Percentiles rank a stretch among this genome's conserved stretches.
Conservation (phyloP, 2,329 filamentous ascomycete species). For the Penicillium thymicola region DNA sequence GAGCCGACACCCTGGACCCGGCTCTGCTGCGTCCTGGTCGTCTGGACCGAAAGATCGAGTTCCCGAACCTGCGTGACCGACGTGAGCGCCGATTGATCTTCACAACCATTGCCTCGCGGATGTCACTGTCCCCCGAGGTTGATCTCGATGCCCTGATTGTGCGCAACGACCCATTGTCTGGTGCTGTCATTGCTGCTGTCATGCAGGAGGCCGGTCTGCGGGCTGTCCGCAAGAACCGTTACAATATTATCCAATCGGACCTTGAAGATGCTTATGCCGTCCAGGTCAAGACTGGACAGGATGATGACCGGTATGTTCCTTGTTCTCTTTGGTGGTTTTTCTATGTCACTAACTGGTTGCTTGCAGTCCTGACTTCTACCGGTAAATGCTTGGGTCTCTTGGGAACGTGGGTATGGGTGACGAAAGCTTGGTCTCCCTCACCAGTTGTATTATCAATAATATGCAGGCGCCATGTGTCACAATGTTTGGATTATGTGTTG, state of each 20-base stretch:
- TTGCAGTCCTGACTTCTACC: constrained; percentile 89
- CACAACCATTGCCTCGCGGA: constrained; percentile 92
- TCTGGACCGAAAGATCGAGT: constrained; percentile 97
- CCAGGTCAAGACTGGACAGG: constrained; percentile 82
- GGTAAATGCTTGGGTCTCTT: constrained; percentile 36
- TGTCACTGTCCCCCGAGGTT: constrained; percentile 94
- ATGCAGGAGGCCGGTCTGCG: constrained; percentile 98
- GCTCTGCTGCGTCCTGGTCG: constrained; percentile 91
- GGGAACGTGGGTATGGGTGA: constrained; percentile 14
- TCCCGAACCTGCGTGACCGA: constrained; percentile 89
- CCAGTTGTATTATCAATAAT: constrained; percentile 33
- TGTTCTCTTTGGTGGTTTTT: neutral
- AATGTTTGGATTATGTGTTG: neutral
- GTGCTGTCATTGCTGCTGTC: constrained; percentile 94
- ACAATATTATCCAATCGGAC: constrained; percentile 98
- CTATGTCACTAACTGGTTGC: constrained; percentile 43
- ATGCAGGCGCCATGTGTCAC: constrained; percentile 12
- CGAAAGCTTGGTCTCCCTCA: constrained; percentile 20
- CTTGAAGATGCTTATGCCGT: constrained; percentile 95
- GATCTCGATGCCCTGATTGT: constrained; percentile 96
- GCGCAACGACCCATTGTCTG: constrained; percentile 90
- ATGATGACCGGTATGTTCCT: constrained; percentile 57
- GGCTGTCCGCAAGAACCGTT: constrained; percentile 94
- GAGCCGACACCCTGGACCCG: constrained; percentile 93
- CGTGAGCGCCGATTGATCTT: constrained; percentile 96